Base-by-base conservation (phyloP, 106 monocot species). In the Amphibolis antarctica region DNA sequence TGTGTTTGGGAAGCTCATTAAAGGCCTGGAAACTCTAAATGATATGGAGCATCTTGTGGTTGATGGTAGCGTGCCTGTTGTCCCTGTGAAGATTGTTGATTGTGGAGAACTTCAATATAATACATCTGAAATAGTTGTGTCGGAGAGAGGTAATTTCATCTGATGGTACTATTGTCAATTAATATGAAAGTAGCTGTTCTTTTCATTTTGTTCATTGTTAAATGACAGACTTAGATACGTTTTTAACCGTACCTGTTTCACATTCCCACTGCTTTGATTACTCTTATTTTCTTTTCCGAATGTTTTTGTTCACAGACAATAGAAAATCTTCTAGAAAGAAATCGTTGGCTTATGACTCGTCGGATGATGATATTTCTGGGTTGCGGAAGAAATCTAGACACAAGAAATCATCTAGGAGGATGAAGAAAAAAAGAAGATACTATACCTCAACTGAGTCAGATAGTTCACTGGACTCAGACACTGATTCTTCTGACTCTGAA, bases 1-100 rank as follows among this genome's bases (percentile, higher is more conserved):
- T 72, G 96, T 96, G 69, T 96, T 96, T 85, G 96, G 96, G 45
- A 96, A 90, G 80, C 86, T 96, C 55, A 69, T 90, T 48, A 15
- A 51, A 12, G 96, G 96, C 23, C 69, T 82, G 52, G 86, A 86
- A 54, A 77, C 79, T 51, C 66, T 96, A 59, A 90, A 77, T 71
- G 82, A 76, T 46, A 80, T 96, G 9, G 96, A 96, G 76, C 65
- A 62, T 69, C 86, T 85, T 70, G 82, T 90, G 51, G 84, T 87
- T 61, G 78, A 96, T 70, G 68, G 59, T 23, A 63, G 64, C 22
- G 78, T 26, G 19, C 96, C 96, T 64, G 60, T 81, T 57, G 68
- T 82, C 71, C 83, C 84, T n/a, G 80, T 90, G 50, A 96, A 82
- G 55, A 82, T 96, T 64, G 71, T 82, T 53, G 72, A 82, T 43